These are phyloP conservation scores for Phaffomyces opuntiae DNA, from an alignment of 805 yeast species.

Conservation along the genomic window DNA sequence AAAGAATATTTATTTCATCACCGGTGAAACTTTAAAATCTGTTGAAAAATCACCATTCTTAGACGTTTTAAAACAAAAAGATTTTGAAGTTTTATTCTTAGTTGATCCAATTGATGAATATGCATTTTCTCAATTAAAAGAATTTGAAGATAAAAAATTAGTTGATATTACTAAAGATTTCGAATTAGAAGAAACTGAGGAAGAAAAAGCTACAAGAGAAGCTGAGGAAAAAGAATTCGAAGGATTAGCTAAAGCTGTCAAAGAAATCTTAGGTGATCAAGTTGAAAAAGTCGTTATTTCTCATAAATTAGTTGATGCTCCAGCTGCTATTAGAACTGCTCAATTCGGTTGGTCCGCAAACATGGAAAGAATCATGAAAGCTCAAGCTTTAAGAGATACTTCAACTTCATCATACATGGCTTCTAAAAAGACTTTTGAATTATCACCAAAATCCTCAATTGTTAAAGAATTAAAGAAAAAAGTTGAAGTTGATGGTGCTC, in stretches of 20 bases:
- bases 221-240: conserved; percentile 87
- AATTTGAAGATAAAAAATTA: conserved; percentile 97
- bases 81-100: conserved; percentile 95
- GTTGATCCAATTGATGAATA: conserved; percentile 99
- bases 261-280: conserved; percentile 96
- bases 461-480: conserved; percentile 92
- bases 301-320: conserved; percentile 94
- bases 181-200: conserved; percentile 97
- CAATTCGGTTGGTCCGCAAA: conserved; percentile 99
- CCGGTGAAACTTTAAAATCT: conserved; percentile 97
- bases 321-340: conserved; percentile 99
- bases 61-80: conserved; percentile 97
- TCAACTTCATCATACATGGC: conserved; percentile 99
- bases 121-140: conserved; percentile 98
- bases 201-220: conserved; percentile 94
- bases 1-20: conserved; percentile 98
- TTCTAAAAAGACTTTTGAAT: conserved; percentile 98
- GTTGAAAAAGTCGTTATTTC: conserved; percentile 99
- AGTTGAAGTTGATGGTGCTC: conserved; percentile 96
- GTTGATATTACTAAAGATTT: conserved; percentile 99
- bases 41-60: conserved; percentile 99
- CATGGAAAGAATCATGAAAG: conserved; percentile 99
- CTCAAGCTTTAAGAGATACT: conserved; percentile 98
- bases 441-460: conserved; percentile 93
- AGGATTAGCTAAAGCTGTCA: conserved; percentile 89